Base-by-base conservation (phyloP, 1,284 basidiomycete species). In the Marasmius sp. region DNA sequence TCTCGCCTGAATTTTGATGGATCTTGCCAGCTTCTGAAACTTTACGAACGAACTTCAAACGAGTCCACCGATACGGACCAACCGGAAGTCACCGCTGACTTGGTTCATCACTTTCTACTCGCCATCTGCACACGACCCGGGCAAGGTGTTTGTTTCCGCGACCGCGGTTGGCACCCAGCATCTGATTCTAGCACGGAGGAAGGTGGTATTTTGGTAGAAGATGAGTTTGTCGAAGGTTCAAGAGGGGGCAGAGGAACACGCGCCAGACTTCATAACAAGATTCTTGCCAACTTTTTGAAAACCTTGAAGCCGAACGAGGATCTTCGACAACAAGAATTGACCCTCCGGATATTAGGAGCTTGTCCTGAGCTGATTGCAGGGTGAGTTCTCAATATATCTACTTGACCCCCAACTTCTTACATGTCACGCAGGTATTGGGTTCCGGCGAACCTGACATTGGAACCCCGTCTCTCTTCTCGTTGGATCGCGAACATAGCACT, bases 401-500 rank as follows among this genome's bases (percentile, higher is more conserved):
- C 33, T 16, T 58, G 56, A 67, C 41, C 41, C 6, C 22, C 2
- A 5, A 58, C 11, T 10, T 52, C 34, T 39, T 55, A 50, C 36
- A 60, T 69, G n/a, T n/a, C 34, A 65, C 20, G 9, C 43, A 93
- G 91, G 10, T 95, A 92, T 71, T 94, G 94, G 92, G 75, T 86
- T 16, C 83, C 83, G 38, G 89, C 86, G 3, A 85, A 85, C 0
- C 77, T 95, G 22, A 90, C 91, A 0, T 80, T 97, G 7, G 95
- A 98, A 66, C 94, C 95, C 0, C 85, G 93, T 1, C 83, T 95
- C 0, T 92, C 92, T 6, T 92, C 93, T 0, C 88, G 90, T 68
- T 98, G 95, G 95, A 87, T 97, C 37, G 86, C 90, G 1, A 95
- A 94, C 59, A 86, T 96, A 62, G 83, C 93, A 2, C 92, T 95